Evolutionary conservation across 129 eudicot genomes (phyloP).

Genomic region (Arctium lappa): DNA sequence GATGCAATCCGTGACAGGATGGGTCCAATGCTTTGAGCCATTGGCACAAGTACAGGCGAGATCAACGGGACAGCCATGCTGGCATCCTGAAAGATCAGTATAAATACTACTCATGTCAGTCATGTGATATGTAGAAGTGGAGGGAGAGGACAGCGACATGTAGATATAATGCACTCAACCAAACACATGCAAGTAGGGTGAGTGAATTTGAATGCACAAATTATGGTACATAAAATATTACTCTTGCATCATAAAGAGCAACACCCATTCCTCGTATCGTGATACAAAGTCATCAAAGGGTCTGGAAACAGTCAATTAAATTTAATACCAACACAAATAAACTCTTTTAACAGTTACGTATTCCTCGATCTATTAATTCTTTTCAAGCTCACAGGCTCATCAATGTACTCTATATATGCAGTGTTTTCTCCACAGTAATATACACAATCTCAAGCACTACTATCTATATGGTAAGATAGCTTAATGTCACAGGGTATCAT

Average conservation of each 20-base stretch:
- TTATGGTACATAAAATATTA: neutral
- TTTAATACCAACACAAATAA: no score
- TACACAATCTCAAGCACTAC: no score
- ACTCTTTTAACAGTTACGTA: no score
- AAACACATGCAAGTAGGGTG: neutral
- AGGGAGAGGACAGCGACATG: neutral
- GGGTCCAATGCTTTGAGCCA: constrained; percentile 85
- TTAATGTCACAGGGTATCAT: no score
- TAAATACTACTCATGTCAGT: neutral
- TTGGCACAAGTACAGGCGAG: constrained; percentile 87
- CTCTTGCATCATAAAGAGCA: neutral
- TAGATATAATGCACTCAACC: neutral
- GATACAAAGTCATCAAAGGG: no score
- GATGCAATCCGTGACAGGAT: constrained; percentile 73
- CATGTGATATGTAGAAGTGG: neutral
- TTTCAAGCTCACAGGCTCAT: no score
- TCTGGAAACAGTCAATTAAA: no score
- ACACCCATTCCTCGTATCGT: neutral
- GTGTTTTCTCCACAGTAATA: no score
- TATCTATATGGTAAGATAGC: no score
- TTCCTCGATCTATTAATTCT: no score
- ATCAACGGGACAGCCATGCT: constrained; percentile 75
- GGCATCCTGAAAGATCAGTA: constrained; percentile 71
- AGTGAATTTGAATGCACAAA: neutral
- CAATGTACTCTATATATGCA: no score